Evolutionary conservation across 805 yeast species (phyloP).

Genomic region (Wickerhamiella parazyma): DNA sequence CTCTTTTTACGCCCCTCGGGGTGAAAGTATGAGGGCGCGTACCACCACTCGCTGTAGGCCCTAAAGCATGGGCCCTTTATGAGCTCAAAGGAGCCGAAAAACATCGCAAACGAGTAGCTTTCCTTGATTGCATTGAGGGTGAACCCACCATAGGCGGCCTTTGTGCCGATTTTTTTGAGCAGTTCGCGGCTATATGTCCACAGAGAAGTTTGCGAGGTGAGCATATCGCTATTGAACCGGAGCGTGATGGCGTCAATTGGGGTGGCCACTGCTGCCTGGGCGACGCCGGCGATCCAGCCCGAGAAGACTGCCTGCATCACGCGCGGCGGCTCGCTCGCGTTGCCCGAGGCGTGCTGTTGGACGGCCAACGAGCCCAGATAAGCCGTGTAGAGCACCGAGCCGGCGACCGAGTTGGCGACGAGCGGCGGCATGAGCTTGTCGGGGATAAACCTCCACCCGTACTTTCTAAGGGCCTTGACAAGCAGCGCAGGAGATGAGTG

Average conservation of each 20-base stretch:
- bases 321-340: conserved; percentile 38
- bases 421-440: conserved; percentile 78
- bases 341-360: conserved; percentile 14
- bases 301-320: conserved; percentile 41
- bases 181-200: conserved; percentile 67
- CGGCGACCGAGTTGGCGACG: conserved; percentile 79
- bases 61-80: conserved; percentile 42
- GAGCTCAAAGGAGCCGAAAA: conserved; percentile 67
- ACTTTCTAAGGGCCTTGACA: conserved; percentile 51
- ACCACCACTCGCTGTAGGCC: conserved; percentile 22
- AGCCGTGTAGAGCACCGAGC: conserved; percentile 70
- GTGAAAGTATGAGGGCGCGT: conserved; percentile 19
- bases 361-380: conserved; percentile 37
- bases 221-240: conserved; percentile 62
- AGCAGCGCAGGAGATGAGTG: conserved; percentile 72
- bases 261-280: conserved; percentile 82
- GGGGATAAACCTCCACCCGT: conserved; percentile 82
- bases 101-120: conserved; percentile 66
- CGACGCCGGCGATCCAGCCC: conserved; percentile 75
- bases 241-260: conserved; percentile 87
- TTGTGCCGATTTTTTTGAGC: conserved; percentile 56
- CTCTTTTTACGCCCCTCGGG: conserved; percentile 22
- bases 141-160: conserved; percentile 85
- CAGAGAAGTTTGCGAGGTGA: conserved; percentile 56
- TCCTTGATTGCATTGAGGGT: conserved; percentile 69